Evolutionary conservation across 805 yeast genomes (phyloP).

Genomic region (Schwanniomyces polymorphus): DNA sequence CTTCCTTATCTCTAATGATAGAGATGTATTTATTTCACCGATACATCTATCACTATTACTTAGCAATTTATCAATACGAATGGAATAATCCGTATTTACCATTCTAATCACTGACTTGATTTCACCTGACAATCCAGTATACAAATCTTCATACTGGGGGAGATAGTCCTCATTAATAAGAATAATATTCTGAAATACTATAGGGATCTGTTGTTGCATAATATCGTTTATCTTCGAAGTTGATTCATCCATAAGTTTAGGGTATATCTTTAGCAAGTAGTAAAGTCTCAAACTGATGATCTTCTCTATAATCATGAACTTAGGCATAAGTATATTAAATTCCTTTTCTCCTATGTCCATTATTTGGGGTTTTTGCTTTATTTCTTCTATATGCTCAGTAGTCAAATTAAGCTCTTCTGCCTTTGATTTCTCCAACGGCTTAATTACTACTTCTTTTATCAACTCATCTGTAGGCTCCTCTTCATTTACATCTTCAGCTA

Average conservation of each 20-base stretch:
- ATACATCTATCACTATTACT: conserved; percentile 66
- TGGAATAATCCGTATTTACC: conserved; percentile 46
- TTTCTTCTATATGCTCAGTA: conserved; percentile 4
- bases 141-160: conserved; percentile 34
- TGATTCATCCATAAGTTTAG: conserved; percentile 13
- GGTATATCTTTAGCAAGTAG: conserved; percentile 20
- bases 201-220: conserved; percentile 13
- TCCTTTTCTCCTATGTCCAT: conserved; percentile 7
- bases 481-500: neutral
- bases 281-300: conserved; percentile 12
- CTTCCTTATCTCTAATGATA: conserved; percentile 60
- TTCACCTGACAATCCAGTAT: conserved; percentile 32
- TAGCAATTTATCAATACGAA: conserved; percentile 58
- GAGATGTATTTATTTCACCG: conserved; percentile 72
- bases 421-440: neutral
- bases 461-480: neutral
- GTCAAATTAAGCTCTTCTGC: neutral
- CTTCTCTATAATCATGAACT: conserved; percentile 15
- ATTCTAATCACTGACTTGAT: conserved; percentile 33
- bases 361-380: conserved; percentile 2
- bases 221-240: conserved; percentile 15
- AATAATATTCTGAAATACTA: conserved; percentile 15
- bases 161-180: conserved; percentile 31
- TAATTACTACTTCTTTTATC: neutral
- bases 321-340: conserved; percentile 6